A percentile compares a stretch with the other conserved stretches of the same genome.
phyloP scores from a whole-genome alignment of 495 filamentous ascomycete species.

The Lasiosphaeris hirsuta region DNA sequence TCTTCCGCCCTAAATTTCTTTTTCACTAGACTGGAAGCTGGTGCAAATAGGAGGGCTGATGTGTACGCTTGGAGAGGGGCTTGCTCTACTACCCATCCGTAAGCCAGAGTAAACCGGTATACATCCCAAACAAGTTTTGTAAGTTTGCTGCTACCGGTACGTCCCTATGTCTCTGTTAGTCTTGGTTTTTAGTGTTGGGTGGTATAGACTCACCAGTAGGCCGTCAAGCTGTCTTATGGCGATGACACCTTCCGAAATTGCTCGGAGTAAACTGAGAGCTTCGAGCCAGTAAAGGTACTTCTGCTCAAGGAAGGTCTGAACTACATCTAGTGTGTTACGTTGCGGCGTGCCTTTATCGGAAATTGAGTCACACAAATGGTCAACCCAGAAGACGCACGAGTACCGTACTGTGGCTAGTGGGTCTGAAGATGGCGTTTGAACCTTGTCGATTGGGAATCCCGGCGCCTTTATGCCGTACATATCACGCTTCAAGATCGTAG shows the following conservation, averaged over 20 bases:
- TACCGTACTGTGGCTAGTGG: slow-evolving; percentile 33
- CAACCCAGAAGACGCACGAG: slow-evolving; percentile 38
- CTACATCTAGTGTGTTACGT: slow-evolving; percentile 10
- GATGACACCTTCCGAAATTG: slow-evolving; percentile 21
- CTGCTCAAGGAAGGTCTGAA: not conserved
- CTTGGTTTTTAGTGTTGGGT: too few species aligned
- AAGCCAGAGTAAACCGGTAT: slow-evolving; percentile 12
- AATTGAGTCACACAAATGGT: slow-evolving; percentile 29
- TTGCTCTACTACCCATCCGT: slow-evolving; percentile 22
- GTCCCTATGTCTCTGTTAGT: too few species aligned
- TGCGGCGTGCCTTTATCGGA: not conserved
- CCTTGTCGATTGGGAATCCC: slow-evolving; percentile 15
- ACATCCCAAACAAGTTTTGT: too few species aligned
- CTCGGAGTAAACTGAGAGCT: slow-evolving; percentile 29
- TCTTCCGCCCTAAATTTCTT: not conserved
- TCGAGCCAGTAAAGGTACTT: slow-evolving; percentile 24
- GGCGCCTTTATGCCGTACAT: slow-evolving; percentile 16
- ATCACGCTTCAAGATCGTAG: slow-evolving; percentile 9
- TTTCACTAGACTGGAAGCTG: slow-evolving; percentile 1
- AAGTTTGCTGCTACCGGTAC: too few species aligned
- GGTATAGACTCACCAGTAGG: slow-evolving; percentile 22
- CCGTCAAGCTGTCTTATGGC: slow-evolving; percentile 17
- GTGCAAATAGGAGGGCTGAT: slow-evolving; percentile 3
- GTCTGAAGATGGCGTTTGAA: slow-evolving; percentile 24
- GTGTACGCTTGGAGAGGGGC: slow-evolving; percentile 8